Evolutionary conservation across 208 protist genomes (phyloP), one percentile per base, ranked within the genome.

Genomic region (Trypanosoma lewisi): DNA sequence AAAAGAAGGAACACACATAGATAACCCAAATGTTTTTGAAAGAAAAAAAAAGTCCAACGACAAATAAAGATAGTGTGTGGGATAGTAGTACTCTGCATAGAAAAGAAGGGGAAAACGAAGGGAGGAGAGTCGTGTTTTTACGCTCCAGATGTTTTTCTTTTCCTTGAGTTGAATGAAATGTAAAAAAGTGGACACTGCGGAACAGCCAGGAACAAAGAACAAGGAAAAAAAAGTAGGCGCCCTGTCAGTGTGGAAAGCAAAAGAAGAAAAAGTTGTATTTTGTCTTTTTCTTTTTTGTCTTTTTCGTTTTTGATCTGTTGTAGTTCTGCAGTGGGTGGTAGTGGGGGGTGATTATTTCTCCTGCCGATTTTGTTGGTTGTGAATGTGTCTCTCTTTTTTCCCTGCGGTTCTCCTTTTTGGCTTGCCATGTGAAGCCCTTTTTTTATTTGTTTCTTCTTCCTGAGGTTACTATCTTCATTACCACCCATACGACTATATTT

Each of bases 401-500:
- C n/a, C n/a, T n/a, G n/a, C n/a, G n/a, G n/a, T n/a, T n/a, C n/a
- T n/a, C n/a, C n/a, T n/a, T n/a, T n/a, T n/a, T n/a, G n/a, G 21
- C 54, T 5, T n/a, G 28, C 54, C 14, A 4, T 33, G 41, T 28
- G 21, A 37, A 33, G 8, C 30, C 11, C 37, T n/a, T 63, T 25
- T 27, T 27, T 56, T 51, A n/a, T 62, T 62, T 50, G 27, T 51
- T 23, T 36, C 4, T 62, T 23, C 9, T 50, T 62, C 9, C 14
- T 58, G 7, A 8, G 8, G 52, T 61, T 54, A 28, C 63, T 61
- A 44, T 66, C 63, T 53, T 67, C 17, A 63, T 63, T 45, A 50
- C 33, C 36, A 65, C 45, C 21, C 21, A n/a, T 70, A 53, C 31
- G 48, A 30, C 8, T 57, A n/a, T n/a, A n/a, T n/a, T n/a, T n/a